Evolutionary conservation across 2,329 filamentous ascomycete genomes (phyloP).

Genomic region (Tolypocladium paradoxum): DNA sequence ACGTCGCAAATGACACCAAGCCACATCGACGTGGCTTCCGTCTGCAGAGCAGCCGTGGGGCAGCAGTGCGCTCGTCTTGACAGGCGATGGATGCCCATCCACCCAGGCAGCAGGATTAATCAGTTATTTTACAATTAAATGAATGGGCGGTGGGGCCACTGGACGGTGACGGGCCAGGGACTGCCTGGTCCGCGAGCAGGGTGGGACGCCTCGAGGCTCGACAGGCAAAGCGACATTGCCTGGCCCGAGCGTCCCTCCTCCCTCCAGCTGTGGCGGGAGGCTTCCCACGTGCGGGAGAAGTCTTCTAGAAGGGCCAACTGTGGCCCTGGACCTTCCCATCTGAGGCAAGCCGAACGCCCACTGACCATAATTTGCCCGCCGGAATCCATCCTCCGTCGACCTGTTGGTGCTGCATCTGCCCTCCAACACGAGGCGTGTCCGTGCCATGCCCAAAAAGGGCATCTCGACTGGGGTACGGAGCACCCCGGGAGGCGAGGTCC

Average conservation of each 20-base stretch:
- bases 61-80: no score
- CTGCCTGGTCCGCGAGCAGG: not conserved
- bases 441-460: no score
- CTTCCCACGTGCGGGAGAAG: conserved; percentile 12
- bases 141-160: not conserved
- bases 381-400: no score
- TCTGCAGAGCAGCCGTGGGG: no score
- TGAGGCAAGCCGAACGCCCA: no score
- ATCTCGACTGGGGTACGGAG: no score
- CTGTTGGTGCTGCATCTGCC: no score
- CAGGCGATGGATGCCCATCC: not conserved
- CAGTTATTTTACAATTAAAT: not conserved
- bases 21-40: not conserved
- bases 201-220: not conserved
- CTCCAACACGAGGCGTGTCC: no score
- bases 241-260: not conserved
- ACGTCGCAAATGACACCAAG: not conserved
- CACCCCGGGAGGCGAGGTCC: no score
- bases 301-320: conserved; percentile 11
- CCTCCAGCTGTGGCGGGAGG: not conserved
- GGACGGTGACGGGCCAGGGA: not conserved
- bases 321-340: not conserved
- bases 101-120: not conserved
- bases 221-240: not conserved
- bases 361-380: no score